Evolutionary conservation across 306 rosid species (phyloP), one percentile per base, ranked within the genome.

Genomic region (Cucumis cinereus): DNA sequence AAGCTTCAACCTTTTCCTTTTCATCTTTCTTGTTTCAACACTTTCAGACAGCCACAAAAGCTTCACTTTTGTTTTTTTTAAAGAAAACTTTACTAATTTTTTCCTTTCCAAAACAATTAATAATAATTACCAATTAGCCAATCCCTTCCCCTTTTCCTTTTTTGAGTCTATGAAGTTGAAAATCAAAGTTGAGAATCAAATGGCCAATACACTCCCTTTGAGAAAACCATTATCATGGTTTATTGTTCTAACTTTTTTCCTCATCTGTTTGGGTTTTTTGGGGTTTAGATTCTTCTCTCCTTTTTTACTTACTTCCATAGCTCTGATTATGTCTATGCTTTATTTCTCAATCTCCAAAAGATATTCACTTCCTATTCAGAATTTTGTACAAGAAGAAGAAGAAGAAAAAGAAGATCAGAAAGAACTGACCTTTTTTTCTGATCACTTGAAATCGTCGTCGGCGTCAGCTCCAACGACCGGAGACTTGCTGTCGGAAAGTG

Each of bases 191-290:
- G 62, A 61, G 50, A 41, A 84, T 82, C 82, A 90, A 86, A 92
- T 89, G 92, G 86, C 82, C 80, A 45, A 12, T 50, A 64, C 82
- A 64, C 82, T 78, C 85, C 62, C 83, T 73, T 83, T 88, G 80
- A 90, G 83, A 83, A 83, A 20, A 81, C 84, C 88, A 81, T 80
- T 41, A 8, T 83, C 88, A 75, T 88, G 92, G 94, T 84, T 86
- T 68, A 78, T 67, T 63, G 50, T 78, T 76, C 80, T 85, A 66
- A 78, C 86, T 26, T 78, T 84, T 76, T 66, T 89, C 19, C 69
- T 88, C 60, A 19, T 84, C 81, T 84, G 77, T 80, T 59, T 85
- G 79, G 84, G 81, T 13, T 85, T 88, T 63, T 5, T 79, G 56
- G 90, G 85, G 0, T 84, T 83, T 64, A 82, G 87, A 13, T 78